Evolutionary conservation across 2,329 filamentous ascomycete genomes (phyloP), one percentile per base, ranked within the genome.

Genomic region (Dryadomyces sulphureus): DNA sequence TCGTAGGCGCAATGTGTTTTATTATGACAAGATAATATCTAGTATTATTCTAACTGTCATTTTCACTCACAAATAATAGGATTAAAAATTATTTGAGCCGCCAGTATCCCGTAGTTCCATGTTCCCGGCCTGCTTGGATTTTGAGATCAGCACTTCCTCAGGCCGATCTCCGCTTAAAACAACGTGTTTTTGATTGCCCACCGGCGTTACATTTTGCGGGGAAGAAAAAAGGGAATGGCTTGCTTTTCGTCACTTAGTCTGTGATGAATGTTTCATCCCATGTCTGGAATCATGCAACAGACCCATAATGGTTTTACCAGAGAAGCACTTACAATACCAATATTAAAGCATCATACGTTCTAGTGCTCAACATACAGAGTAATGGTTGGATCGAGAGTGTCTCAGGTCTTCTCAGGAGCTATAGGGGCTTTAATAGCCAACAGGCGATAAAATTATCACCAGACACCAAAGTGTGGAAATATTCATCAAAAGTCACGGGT

Each of bases 181-280:
- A n/a, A n/a, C n/a, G n/a, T n/a, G n/a, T n/a, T n/a, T 32, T 32
- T 8, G n/a, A 17, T 25, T 41, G 25, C 16, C 30, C 22, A 43
- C 4, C 30, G 34, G 21, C 25, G 43, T 45, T 45, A 17, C 32
- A 45, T 38, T 44, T 45, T 45, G 43, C 43, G 43, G 43, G 43
- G 43, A 38, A 22, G 8, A 20, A 22, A 30, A 21, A 12, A 21
- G 25, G 24, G 14, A 36, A 44, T 12, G 24, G 32, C 19, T 38
- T 27, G 16, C 27, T 44, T 44, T 20, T 38, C 43, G 43, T 38
- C 43, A 27, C 30, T 17, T 38, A 34, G 34, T 45, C 34, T 38
- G 17, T 38, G 35, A 21, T 20, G 43, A 22, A 27, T 38, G 34
- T 45, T 21, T 45, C 43, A 19, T 45, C 43, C 30, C 34, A 38